A percentile compares a stretch with the other conserved stretches of the same genome.
Conservation (phyloP, 139 green algal species). For the Cymbomonas tetramitiformis region DNA sequence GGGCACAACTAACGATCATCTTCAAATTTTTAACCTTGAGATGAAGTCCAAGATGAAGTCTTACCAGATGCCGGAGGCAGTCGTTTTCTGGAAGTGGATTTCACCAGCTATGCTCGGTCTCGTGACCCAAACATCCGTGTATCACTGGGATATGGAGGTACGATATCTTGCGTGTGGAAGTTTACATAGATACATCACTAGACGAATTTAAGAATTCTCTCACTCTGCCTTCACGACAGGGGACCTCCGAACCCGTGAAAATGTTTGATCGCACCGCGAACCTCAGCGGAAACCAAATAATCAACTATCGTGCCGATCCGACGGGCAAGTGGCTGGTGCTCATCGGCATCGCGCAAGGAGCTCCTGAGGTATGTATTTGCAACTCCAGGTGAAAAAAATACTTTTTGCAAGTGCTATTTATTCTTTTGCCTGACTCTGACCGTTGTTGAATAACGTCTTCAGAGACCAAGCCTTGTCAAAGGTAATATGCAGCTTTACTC, state of each 20-base stretch:
- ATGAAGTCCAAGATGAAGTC: conserved; percentile 95
- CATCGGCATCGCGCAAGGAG: conserved; percentile 86
- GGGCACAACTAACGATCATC: conserved; percentile 35
- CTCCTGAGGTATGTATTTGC: no score
- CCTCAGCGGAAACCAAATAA: conserved; percentile 89
- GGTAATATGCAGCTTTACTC: conserved; percentile 99
- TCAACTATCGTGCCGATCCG: conserved; percentile 78
- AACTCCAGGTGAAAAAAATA: neutral
- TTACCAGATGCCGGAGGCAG: conserved; percentile 75
- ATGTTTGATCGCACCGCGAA: conserved; percentile 93
- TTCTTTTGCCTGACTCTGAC: conserved; percentile 1
- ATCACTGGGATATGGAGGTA: conserved; percentile 88
- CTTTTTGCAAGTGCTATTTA: neutral
- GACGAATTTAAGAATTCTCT: neutral
- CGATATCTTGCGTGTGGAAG: neutral
- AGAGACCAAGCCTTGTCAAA: conserved; percentile 78
- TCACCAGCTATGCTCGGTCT: conserved; percentile 62
- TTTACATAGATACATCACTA: neutral
- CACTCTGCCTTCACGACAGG: neutral
- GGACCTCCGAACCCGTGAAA: conserved; percentile 53
- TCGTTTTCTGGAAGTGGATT: conserved; percentile 97
- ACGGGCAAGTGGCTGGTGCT: conserved; percentile 88
- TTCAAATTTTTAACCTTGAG: conserved; percentile 98
- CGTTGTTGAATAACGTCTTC: no score
- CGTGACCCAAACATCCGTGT: conserved; percentile 77